Evolutionary conservation across 495 filamentous ascomycete species (phyloP), one percentile per base, ranked within the genome.

Genomic region (Elaphomyces granulatus): DNA sequence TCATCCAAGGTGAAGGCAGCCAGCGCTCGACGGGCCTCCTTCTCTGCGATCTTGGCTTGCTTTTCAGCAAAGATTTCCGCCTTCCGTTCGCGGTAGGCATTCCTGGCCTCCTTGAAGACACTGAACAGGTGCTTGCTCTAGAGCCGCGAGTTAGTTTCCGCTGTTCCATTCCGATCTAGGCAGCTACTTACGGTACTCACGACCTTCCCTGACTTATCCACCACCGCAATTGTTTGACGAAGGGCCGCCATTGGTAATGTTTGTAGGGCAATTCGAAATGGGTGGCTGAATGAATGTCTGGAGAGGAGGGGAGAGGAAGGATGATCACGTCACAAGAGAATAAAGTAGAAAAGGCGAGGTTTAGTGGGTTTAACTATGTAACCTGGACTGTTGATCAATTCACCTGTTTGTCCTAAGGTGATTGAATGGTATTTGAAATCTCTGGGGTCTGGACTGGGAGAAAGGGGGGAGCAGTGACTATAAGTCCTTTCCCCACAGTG

Each of bases 181-280:
- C 20, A 28, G 36, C 44, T 38, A 62, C 82, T 59, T 72, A 90
- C 85, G 41, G 81, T 90, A 69, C 79, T 87, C 37, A 94, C 82
- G 7, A 92, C 77, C 68, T 94, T 88, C 42, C 85, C 85, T 43
- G 86, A 92, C 52, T 81, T 83, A 64, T 94, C 87, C 60, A 94
- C 75, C 41, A 94, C 82, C 40, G 84, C 84, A 51, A 94, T 79
- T 31, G 84, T 83, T 63, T 94, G 64, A 38, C 71, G 70, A 20
- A 81, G 49, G 20, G 64, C 64, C 38, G 65, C 61, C 62, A 64
- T 67, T 42, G 45, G n/a, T n/a, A n/a, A 56, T 48, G 46, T 48
- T 48, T 56, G 48, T 50, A 53, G 45, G 30, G 36, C 20, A 44
- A 43, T 31, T 15, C 26, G 20, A 44, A 35, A 31, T 20, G 32